Evolutionary conservation across 2,329 filamentous ascomycete genomes (phyloP).

Genomic region (Alternaria atra): DNA sequence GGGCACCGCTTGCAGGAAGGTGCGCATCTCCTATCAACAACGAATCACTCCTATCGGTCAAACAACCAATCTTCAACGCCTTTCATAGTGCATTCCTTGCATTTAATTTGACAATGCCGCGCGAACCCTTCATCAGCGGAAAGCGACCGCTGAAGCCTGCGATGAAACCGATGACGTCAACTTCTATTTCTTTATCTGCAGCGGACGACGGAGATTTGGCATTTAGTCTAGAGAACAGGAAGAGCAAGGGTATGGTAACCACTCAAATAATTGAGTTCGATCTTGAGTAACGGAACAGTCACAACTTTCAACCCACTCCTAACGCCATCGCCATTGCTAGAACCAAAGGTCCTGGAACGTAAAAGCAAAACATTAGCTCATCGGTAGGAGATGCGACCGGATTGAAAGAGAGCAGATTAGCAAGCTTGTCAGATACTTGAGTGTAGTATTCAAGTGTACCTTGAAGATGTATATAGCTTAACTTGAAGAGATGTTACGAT

Average conservation of each 20-base stretch:
- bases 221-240: constrained; percentile 15
- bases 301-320: constrained; percentile 27
- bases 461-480: too few relatives aligned
- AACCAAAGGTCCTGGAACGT: constrained; percentile 24
- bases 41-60: neutral
- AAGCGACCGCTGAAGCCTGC: constrained; percentile 18
- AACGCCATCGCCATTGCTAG: constrained; percentile 29
- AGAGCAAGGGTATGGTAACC: constrained; percentile 11
- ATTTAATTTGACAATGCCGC: neutral
- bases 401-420: neutral
- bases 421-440: neutral
- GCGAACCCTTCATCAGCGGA: neutral
- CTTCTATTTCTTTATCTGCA: neutral
- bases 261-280: neutral
- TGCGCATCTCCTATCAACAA: neutral
- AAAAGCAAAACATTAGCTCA: constrained; percentile 14
- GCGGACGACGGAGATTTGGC: constrained; percentile 9
- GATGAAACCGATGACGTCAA: constrained; percentile 22
- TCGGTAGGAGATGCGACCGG: neutral
- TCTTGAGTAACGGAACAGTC: constrained; percentile 9
- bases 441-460: neutral
- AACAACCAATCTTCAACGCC: neutral
- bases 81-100: neutral
- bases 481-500: too few relatives aligned
- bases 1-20: constrained; percentile 11